phyloP scores from a whole-genome alignment of 148 eudicot genomes.

The Cornus controversa region DNA sequence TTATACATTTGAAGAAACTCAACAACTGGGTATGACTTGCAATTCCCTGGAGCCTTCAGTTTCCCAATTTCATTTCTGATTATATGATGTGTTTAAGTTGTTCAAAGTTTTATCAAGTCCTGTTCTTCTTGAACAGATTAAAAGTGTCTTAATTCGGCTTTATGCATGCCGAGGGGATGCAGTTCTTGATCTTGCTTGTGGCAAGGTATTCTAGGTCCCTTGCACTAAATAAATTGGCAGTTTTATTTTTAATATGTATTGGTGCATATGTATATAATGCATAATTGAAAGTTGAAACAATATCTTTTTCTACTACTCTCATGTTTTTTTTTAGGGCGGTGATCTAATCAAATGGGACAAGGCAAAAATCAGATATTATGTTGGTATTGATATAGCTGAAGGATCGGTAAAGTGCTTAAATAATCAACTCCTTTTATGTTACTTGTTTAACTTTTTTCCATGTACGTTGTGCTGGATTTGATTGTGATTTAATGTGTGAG shows the following conservation, averaged over 20 bases:
- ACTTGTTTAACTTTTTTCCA: not conserved
- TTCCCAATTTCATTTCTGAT: not conserved
- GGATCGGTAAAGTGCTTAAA: conserved; percentile 68
- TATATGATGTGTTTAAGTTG: not conserved
- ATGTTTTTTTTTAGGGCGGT: conserved; percentile 61
- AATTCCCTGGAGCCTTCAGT: not conserved
- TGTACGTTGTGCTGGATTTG: not conserved
- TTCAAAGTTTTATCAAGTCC: not conserved
- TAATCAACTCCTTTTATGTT: not conserved
- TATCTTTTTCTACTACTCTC: not conserved
- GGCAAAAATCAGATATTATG: conserved; percentile 92
- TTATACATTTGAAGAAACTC: conserved; percentile 96
- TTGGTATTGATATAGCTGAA: conserved; percentile 94
- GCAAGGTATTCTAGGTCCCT: conserved; percentile 57
- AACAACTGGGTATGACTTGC: conserved; percentile 78
- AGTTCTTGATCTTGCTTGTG: conserved; percentile 99
- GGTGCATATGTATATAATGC: not conserved
- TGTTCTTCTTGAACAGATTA: conserved; percentile 53
- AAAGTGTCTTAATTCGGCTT: conserved; percentile 94
- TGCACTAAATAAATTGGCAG: not conserved
- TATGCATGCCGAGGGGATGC: conserved; percentile 77
- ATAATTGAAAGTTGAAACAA: not conserved
- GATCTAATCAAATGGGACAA: conserved; percentile 99
- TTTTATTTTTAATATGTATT: not conserved
- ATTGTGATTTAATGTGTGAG: not conserved